A percentile compares a stretch with the other conserved stretches of the same genome.
Conservation (phyloP, 768 basidiomycete genomes). For the Cytidiella melzeri region DNA sequence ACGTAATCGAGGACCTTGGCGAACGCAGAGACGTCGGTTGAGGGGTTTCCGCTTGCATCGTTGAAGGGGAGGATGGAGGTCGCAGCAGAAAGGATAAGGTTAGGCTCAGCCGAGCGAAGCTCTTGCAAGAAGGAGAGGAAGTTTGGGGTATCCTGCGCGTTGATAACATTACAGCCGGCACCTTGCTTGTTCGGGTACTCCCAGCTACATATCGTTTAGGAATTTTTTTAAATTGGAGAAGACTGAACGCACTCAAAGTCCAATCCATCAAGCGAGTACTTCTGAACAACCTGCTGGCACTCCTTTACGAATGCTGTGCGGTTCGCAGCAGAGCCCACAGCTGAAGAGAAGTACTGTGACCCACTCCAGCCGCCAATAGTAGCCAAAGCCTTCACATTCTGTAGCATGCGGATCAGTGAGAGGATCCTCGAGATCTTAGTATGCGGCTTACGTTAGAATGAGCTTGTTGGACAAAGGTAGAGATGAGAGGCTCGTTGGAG, state of each 20-base stretch:
- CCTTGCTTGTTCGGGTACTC: constrained; percentile 74
- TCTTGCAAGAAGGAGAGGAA: constrained; percentile 70
- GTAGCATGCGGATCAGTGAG: background rate
- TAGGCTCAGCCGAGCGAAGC: constrained; percentile 51
- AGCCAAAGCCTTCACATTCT: constrained; percentile 52
- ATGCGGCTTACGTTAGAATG: constrained; percentile 27
- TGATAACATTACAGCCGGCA: constrained; percentile 61
- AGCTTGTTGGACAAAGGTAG: constrained; percentile 47
- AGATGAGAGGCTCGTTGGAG: constrained; percentile 45
- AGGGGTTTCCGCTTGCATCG: constrained; percentile 46
- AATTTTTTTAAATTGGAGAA: background rate
- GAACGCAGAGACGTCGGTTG: constrained; percentile 66
- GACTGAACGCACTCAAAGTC: constrained; percentile 10
- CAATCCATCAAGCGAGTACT: constrained; percentile 30
- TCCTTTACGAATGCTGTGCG: constrained; percentile 63
- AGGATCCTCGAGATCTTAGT: background rate
- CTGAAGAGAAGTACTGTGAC: constrained; percentile 53
- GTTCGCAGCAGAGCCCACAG: constrained; percentile 49
- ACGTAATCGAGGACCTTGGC: constrained; percentile 64
- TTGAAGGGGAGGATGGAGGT: constrained; percentile 44
- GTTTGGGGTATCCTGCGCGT: constrained; percentile 61
- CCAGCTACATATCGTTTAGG: constrained; percentile 50
- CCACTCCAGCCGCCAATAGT: constrained; percentile 74
- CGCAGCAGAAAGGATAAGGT: constrained; percentile 53
- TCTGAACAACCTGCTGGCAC: constrained; percentile 37